These are phyloP conservation scores for Fraxinus dipetala DNA, from an alignment of 305 asterid genomes.

Conservation along the genomic window DNA sequence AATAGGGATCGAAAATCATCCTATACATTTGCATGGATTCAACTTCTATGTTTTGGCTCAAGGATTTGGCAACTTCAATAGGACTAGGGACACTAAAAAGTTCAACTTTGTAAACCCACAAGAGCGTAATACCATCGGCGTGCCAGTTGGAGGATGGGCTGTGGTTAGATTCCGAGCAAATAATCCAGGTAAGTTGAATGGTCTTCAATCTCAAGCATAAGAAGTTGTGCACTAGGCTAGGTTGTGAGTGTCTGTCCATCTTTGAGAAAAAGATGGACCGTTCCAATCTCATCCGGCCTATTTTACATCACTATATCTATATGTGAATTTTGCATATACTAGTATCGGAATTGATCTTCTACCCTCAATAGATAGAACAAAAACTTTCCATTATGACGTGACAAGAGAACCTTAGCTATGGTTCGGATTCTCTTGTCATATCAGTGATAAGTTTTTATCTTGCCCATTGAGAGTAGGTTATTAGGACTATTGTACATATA, in stretches of 20 bases:
- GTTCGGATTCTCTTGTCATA: too few species aligned
- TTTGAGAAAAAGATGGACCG: background rate
- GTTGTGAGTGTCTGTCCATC: background rate
- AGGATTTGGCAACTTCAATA: constrained; percentile 63
- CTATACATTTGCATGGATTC: constrained; percentile 66
- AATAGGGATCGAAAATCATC: constrained; percentile 53
- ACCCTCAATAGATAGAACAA: too few species aligned
- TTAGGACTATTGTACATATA: background rate
- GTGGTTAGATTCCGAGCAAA: constrained; percentile 59
- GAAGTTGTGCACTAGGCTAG: background rate
- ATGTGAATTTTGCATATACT: background rate
- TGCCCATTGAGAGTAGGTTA: too few species aligned
- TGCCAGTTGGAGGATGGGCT: constrained; percentile 76
- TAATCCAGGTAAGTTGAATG: constrained; percentile 51
- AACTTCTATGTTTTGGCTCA: constrained; percentile 59
- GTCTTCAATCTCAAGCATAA: background rate
- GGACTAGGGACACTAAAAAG: constrained; percentile 27
- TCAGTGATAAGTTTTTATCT: too few species aligned
- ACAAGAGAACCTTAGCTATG: too few species aligned
- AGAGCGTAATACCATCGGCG: constrained; percentile 56
- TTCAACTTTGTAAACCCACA: constrained; percentile 58
- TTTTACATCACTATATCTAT: background rate
- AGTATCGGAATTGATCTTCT: too few species aligned
- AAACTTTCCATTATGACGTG: too few species aligned
- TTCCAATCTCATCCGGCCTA: background rate